Evolutionary conservation across 2,329 filamentous ascomycete species (phyloP).

Genomic region (Monilinia laxa): DNA sequence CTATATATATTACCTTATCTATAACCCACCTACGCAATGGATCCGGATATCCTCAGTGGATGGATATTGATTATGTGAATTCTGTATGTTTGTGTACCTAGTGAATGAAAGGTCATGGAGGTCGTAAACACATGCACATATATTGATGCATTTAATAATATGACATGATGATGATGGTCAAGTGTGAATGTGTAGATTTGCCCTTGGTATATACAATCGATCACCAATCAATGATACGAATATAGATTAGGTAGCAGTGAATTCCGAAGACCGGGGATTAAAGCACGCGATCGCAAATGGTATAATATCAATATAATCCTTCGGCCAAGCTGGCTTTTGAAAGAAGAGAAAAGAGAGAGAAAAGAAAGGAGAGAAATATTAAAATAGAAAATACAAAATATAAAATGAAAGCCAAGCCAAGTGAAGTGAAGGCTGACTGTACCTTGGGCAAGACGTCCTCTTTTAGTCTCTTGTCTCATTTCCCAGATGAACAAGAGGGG

Average conservation of each 20-base stretch:
- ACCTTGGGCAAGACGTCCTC: background rate
- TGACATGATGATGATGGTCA: background rate
- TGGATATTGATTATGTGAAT: slow-evolving; percentile 15
- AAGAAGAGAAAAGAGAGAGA: background rate
- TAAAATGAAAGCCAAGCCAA: slow-evolving; percentile 12
- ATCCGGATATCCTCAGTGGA: background rate
- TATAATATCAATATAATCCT: background rate
- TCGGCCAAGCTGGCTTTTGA: background rate
- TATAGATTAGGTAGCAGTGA: background rate
- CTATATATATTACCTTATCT: slow-evolving; percentile 2
- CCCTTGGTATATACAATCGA: background rate
- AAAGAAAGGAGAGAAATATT: too few relatives aligned
- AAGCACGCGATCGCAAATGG: slow-evolving; percentile 4
- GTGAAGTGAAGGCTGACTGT: background rate
- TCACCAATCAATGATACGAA: too few relatives aligned
- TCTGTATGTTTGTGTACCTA: background rate
- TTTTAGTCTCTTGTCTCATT: background rate
- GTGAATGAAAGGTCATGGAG: slow-evolving; percentile 22
- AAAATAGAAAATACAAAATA: background rate
- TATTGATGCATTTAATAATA: slow-evolving; percentile 14
- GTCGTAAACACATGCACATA: slow-evolving; percentile 10
- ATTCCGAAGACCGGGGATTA: background rate
- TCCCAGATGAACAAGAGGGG: too few relatives aligned
- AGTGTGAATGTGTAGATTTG: background rate
- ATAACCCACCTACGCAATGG: background rate